These are phyloP conservation scores for Dichomitus squalens DNA, from an alignment of 1,284 basidiomycete genomes.

Conservation along the genomic window DNA sequence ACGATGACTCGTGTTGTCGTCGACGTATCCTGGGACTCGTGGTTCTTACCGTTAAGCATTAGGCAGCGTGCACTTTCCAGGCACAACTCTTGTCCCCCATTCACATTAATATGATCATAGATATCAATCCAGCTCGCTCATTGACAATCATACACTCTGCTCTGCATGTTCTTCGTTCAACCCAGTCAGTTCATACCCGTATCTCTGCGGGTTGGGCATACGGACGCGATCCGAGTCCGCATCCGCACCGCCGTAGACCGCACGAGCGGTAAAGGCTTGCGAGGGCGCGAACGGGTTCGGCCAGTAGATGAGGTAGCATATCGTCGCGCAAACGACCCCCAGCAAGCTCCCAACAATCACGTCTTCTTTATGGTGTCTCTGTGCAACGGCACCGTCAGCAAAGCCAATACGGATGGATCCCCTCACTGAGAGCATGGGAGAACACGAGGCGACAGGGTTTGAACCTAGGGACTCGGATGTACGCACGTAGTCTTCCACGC, in stretches of 20 bases:
- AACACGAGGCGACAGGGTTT: not conserved
- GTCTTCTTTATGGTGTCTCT: constrained; percentile 73
- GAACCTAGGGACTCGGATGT: too few species aligned
- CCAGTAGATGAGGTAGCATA: constrained; percentile 65
- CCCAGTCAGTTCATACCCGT: constrained; percentile 51
- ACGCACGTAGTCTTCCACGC: constrained; percentile 68
- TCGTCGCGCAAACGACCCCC: constrained; percentile 50
- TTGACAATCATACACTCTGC: constrained; percentile 42
- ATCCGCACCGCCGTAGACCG: constrained; percentile 9
- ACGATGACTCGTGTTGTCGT: not conserved
- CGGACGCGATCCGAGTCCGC: constrained; percentile 18
- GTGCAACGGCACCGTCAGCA: not conserved
- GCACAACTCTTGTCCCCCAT: not conserved
- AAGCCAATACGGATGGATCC: too few species aligned
- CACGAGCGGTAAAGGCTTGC: constrained; percentile 5
- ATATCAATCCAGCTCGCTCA: not conserved
- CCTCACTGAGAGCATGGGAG: not conserved
- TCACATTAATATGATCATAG: not conserved
- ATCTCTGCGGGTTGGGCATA: constrained; percentile 27
- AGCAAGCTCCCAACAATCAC: constrained; percentile 63
- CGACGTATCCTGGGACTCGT: not conserved
- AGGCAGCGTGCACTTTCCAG: not conserved
- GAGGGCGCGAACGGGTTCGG: constrained; percentile 53
- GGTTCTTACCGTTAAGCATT: not conserved
- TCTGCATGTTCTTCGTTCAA: constrained; percentile 50